Evolutionary conservation across 2,329 filamentous ascomycete species (phyloP), one percentile per base, ranked within the genome.

Genomic region (Penicillium polonicum): DNA sequence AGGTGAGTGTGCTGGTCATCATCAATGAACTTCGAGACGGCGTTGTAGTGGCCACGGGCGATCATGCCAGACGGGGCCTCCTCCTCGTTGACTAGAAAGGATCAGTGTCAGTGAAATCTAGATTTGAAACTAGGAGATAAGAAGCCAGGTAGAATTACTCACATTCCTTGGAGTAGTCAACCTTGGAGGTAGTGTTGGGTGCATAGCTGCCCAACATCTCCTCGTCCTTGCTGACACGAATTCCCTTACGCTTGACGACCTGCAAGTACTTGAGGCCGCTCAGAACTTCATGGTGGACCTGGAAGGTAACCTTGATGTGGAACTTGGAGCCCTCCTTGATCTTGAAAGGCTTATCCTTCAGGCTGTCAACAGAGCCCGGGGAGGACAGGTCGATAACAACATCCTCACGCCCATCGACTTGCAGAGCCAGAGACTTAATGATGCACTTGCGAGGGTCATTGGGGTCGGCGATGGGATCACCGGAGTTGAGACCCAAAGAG

Each of bases 151-250:
- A n/a, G 4, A 6, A 21, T 44, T 31, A 66, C 90, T 79, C 85
- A 96, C 92, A 97, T 74, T 89, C 89, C 84, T 97, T 97, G 76
- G 87, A 86, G 77, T 97, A 95, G 62, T 88, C 76, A 10, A 89
- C 86, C 77, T 90, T 91, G 78, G 91, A 89, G 62, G 91, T 89
- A 19, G 93, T 97, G 81, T 88, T 97, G 65, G 94, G 94, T 55
- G 91, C 89, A 72, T 93, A 99, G 69, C 91, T 96, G 67, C 93
- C 92, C 84, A 99, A 89, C 94, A 99, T 99, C 81, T 97, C 93
- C 69, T 95, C 90, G 71, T 94, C 89, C 85, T 97, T 99, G 81
- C 89, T 90, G 60, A 93, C 86, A 59, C 85, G 86, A 74, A 97
- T 83, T 54, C 90, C 90, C 82, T 92, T 92, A 68, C 92, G 84